Evolutionary conservation across 176 grass and related monocot genomes (phyloP), one percentile per base, ranked within the genome.

Genomic region (Oryza punctata): DNA sequence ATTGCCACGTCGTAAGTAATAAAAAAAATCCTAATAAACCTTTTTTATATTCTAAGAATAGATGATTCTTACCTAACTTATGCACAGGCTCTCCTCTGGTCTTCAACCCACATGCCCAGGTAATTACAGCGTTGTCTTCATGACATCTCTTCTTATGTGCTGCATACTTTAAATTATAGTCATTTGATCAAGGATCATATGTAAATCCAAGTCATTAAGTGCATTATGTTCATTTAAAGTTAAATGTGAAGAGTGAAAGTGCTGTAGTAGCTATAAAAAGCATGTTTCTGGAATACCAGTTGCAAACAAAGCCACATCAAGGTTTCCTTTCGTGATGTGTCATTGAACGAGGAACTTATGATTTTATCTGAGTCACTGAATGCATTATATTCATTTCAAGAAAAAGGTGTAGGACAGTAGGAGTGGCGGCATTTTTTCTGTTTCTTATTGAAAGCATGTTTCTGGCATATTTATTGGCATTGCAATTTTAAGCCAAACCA

Each of bases 21-120:
- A 67, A 80, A 11, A 80, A 7, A 41, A 70, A 0, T 15, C 49
- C 13, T 61, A 38, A 54, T 68, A 43, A 4, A 72, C 61, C 72
- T 72, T 33, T n/a, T 46, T 87, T 46, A n/a, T 70, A 0, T 49
- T 83, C 24, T 78, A 28, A 2, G 30, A 29, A 49, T 79, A 11
- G 7, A 67, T 67, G 25, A 30, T 72, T 64, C 30, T 88, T 24
- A 67, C 37, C 21, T 72, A 81, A 16, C 33, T 49, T 19, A 15
- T 78, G 14, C 57, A 71, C 84, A 98, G 96, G 87, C 74, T 98
- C 59, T 95, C 84, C 63, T 90, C 82, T 19, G 78, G 89, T 69
- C 85, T 98, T 85, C 89, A 93, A 77, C 83, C 93, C 7, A 88
- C 78, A 87, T 99, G 96, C 75, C 91, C 96, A 91, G 93, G 96